A percentile compares a stretch with the other conserved stretches of the same genome.
Conservation (phyloP, 139 green algal genomes). For the Yamagishiella unicocca region DNA sequence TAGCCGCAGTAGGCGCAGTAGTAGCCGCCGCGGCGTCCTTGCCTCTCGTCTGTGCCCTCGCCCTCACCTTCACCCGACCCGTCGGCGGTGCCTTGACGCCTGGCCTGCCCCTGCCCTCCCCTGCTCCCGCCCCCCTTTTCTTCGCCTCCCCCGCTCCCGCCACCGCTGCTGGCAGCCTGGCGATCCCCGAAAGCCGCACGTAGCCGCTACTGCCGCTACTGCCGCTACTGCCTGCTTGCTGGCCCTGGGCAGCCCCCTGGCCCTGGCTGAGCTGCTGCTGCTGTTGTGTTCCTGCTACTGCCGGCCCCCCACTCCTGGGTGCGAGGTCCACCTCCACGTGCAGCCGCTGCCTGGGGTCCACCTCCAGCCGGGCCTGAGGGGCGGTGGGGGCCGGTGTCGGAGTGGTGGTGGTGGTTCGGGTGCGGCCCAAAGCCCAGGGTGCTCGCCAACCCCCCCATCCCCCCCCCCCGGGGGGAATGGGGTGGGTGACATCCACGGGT, state of each 20-base stretch:
- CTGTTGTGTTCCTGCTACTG: background rate
- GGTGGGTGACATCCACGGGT: too few species aligned
- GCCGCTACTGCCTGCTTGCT: background rate
- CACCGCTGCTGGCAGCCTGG: slow-evolving; percentile 56
- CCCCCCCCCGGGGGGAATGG: too few species aligned
- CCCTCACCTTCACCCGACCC: background rate
- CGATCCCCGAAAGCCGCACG: slow-evolving; percentile 61
- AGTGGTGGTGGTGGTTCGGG: background rate
- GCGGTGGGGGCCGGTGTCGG: too few species aligned
- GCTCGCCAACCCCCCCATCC: too few species aligned
- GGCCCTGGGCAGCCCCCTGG: background rate
- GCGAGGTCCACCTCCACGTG: slow-evolving; percentile 68
- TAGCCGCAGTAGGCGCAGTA: background rate
- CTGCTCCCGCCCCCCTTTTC: background rate
- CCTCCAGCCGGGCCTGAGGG: slow-evolving; percentile 61
- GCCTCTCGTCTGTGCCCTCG: background rate
- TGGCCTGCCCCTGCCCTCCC: background rate
- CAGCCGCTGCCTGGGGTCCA: slow-evolving; percentile 65
- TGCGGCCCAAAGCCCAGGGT: too few species aligned
- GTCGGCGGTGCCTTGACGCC: too few species aligned
- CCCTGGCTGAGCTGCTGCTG: background rate
- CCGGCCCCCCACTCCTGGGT: slow-evolving; percentile 45
- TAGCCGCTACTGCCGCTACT: slow-evolving; percentile 49
- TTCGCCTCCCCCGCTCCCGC: background rate
- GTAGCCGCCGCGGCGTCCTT: background rate